Conservation (phyloP, 2,329 filamentous ascomycete species). For the Calonectria ilicicola region DNA sequence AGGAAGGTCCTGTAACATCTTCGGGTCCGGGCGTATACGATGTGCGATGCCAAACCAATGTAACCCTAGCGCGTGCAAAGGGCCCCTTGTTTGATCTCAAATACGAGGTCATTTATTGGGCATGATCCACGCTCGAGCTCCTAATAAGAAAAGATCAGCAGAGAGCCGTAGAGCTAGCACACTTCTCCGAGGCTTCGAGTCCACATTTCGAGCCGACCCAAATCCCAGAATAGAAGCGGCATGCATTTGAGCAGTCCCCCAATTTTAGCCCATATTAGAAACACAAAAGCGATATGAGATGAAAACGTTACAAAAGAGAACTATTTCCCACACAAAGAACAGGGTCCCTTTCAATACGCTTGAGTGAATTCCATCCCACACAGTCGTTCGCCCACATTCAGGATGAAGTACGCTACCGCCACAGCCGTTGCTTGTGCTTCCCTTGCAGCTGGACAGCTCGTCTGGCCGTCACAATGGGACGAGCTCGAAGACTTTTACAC, state of each 20-base stretch:
- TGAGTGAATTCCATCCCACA: not conserved
- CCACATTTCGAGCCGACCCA: not conserved
- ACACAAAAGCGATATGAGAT: not conserved
- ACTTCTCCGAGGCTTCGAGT: not conserved
- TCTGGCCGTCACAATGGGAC: constrained; percentile 19
- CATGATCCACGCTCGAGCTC: not conserved
- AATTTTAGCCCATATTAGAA: not conserved
- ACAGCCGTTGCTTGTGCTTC: not conserved
- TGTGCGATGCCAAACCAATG: not conserved
- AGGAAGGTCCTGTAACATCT: not conserved
- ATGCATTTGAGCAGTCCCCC: not conserved
- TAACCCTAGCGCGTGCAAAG: constrained; percentile 1
- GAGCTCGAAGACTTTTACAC: constrained; percentile 14
- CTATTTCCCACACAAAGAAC: not conserved
- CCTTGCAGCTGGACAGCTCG: not conserved
- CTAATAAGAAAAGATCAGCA: not conserved
- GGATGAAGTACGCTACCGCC: not conserved
- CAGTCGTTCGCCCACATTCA: not conserved
- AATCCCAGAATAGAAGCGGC: constrained; percentile 2
- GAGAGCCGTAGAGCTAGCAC: not conserved
- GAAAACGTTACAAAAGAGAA: not conserved
- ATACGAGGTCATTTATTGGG: constrained; percentile 6
- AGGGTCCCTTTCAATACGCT: not conserved
- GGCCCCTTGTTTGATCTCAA: not conserved
- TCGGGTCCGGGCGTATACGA: not conserved